Evolutionary conservation across 2,329 filamentous ascomycete genomes (phyloP).

Genomic region (Pseudogymnoascus sp.): DNA sequence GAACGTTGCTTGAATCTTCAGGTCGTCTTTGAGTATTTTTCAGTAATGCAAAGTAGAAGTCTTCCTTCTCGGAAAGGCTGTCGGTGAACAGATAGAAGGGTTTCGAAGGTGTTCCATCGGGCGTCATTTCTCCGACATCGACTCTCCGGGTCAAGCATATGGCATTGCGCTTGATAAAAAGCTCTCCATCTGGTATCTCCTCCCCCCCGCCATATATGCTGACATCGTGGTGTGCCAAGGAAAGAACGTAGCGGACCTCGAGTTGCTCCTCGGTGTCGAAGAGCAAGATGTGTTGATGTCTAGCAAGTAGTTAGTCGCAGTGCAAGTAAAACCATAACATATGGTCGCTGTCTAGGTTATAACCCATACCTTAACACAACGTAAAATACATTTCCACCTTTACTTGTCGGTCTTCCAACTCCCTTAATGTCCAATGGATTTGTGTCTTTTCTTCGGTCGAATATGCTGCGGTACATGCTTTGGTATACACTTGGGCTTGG

Average conservation of each 20-base stretch:
- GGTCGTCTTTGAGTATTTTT: constrained; percentile 70
- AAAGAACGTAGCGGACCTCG: constrained; percentile 93
- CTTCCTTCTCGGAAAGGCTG: constrained; percentile 92
- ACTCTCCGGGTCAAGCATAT: constrained; percentile 67
- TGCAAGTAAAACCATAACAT: constrained; percentile 11
- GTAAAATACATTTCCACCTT: constrained; percentile 83
- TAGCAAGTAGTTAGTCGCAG: constrained; percentile 30
- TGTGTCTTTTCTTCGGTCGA: constrained; percentile 62
- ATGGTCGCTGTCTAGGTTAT: constrained; percentile 13
- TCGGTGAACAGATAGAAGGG: constrained; percentile 94
- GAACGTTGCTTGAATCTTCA: constrained; percentile 48
- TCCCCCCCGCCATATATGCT: constrained; percentile 77
- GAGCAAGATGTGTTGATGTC: constrained; percentile 92
- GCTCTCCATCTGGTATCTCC: constrained; percentile 76
- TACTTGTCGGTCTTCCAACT: constrained; percentile 35
- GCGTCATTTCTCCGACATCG: constrained; percentile 45
- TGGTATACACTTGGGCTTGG: constrained; percentile 94
- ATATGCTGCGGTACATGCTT: constrained; percentile 94
- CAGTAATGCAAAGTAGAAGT: constrained; percentile 92
- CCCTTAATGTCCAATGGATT: constrained; percentile 29
- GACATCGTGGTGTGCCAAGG: constrained; percentile 77
- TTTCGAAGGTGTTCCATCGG: constrained; percentile 55
- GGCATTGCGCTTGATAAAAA: constrained; percentile 93
- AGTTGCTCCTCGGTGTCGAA: constrained; percentile 94
- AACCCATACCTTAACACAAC: constrained; percentile 67